Evolutionary conservation across 164 flowering plant species (phyloP).

Genomic region (Aristolochia fimbriata): DNA sequence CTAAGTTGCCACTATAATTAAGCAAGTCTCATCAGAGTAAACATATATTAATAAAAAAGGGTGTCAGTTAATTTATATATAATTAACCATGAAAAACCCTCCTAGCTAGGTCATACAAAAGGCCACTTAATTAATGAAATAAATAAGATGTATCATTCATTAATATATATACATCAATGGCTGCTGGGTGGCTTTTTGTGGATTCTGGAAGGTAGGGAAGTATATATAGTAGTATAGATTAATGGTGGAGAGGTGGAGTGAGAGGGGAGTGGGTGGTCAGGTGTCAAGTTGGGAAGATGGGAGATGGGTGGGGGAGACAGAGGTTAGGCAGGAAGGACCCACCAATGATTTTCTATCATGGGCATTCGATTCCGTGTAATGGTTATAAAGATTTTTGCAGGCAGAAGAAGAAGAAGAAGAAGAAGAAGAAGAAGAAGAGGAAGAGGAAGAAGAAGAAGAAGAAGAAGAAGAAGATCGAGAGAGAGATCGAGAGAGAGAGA

Average conservation of each 20-base stretch:
- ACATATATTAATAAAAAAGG: background rate
- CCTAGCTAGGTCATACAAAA: background rate
- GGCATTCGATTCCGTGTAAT: slow-evolving; percentile 7
- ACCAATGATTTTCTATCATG: slow-evolving; percentile 12
- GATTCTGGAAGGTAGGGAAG: background rate
- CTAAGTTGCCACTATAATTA: no score
- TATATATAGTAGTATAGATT: no score
- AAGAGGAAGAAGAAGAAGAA: background rate
- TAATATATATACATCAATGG: no score
- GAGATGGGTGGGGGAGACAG: background rate
- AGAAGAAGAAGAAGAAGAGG: background rate
- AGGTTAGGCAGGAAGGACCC: slow-evolving; percentile 9
- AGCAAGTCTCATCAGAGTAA: background rate
- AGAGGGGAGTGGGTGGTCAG: background rate
- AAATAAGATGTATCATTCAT: no score
- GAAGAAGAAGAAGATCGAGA: slow-evolving; percentile 1
- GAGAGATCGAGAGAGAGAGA: no score
- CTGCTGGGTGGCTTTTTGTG: background rate
- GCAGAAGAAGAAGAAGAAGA: background rate
- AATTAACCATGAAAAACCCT: background rate
- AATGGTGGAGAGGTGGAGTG: background rate
- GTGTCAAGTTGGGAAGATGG: background rate
- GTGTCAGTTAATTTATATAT: background rate
- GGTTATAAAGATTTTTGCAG: background rate
- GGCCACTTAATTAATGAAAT: no score